Evolutionary conservation across 257 asterid genomes (phyloP), one percentile per base, ranked within the genome.

Genomic region (Datura wrightii): DNA sequence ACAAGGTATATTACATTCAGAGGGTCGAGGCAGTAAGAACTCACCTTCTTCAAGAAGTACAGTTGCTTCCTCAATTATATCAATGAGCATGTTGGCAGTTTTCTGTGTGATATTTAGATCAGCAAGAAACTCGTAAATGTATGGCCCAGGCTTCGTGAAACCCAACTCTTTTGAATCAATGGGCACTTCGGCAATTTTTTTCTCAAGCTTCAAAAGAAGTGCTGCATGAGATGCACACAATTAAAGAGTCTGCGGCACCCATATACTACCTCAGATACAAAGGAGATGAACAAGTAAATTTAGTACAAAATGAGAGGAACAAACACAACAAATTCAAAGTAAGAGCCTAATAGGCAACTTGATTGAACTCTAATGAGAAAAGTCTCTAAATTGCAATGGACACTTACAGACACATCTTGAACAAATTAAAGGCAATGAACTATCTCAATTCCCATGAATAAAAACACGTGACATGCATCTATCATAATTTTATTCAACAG

Each of bases 41-140:
- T 48, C 92, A 96, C 99, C 99, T 96, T 94, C 99, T 90, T 96
- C 98, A 42, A 96, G 98, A 88, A 96, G 95, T 80, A 83, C 55
- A 76, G 90, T 85, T 76, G 97, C 98, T 89, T 94, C 91, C 85
- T 96, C 98, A 87, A 94, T 92, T 88, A 86, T 94, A 89, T 86
- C 92, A 52, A 85, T 93, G 86, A 96, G 97, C 96, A 90, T 91
- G 83, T 87, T 56, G 72, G 97, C 98, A 71, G 97, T 96, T 59
- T 88, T 83, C 65, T 88, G 89, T 54, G 94, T 96, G 87, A 92
- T 89, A 88, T 96, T 93, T 59, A 96, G 91, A 87, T 92, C 97
- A 84, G 97, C 93, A 59, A 96, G 92, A 84, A 96, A 92, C 92
- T 94, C 97, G 88, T 94, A 96, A 81, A 96, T 94, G 92, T 94